A percentile compares a stretch with the other conserved stretches of the same genome.
These are phyloP conservation scores for Scleroderma bovista DNA, from an alignment of 768 basidiomycete species.

Conservation along the genomic window DNA sequence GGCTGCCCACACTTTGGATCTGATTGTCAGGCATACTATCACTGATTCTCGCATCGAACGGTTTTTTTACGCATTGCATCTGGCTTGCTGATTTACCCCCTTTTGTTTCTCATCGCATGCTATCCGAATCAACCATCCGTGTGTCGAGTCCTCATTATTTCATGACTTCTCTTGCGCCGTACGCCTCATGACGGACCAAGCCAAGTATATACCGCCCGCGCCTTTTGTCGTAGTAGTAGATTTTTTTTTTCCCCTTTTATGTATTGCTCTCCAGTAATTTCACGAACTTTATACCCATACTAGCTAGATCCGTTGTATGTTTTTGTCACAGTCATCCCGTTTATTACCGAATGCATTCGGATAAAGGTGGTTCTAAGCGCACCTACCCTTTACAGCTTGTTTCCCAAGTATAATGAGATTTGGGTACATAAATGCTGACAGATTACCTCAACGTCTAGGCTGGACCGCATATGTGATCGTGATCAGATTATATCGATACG, in stretches of 20 bases:
- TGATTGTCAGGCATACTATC: slow-evolving; percentile 32
- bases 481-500: too few relatives aligned
- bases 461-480: too few relatives aligned
- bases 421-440: too few relatives aligned
- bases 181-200: neutral
- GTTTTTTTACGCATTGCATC: neutral
- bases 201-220: neutral
- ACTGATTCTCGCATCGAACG: slow-evolving; percentile 11
- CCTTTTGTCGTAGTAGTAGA: neutral
- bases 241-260: neutral
- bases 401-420: too few relatives aligned
- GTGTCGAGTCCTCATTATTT: neutral
- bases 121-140: neutral
- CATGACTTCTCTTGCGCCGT: neutral
- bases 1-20: slow-evolving; percentile 43
- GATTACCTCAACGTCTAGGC: too few relatives aligned
- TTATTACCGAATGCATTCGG: neutral
- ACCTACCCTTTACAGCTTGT: too few relatives aligned
- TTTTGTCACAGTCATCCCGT: neutral
- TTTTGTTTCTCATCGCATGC: neutral
- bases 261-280: neutral
- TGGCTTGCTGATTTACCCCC: neutral
- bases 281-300: neutral
- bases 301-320: neutral
- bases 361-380: too few relatives aligned